phyloP scores from a whole-genome alignment of 2,329 filamentous ascomycete genomes.

The Parastagonospora nodorum region DNA sequence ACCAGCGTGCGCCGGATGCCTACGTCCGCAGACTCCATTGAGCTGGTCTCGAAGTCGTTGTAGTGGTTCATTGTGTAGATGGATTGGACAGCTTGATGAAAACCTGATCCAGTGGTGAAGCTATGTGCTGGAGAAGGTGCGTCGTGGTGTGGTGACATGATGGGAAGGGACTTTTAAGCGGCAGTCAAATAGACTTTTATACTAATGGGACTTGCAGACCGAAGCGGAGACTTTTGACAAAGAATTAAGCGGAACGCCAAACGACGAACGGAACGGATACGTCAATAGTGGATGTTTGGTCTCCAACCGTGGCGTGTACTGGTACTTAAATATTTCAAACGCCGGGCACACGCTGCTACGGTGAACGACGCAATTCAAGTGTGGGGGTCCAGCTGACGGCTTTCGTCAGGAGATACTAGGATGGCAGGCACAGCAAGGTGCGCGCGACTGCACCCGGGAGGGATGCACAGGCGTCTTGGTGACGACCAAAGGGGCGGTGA shows the following conservation, averaged over 20 bases:
- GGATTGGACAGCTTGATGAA: constrained; percentile 42
- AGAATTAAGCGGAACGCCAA: constrained; percentile 31
- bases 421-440: constrained; percentile 37
- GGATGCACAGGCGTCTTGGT: constrained; percentile 32
- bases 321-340: constrained; percentile 45
- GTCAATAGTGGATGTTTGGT: constrained; percentile 38
- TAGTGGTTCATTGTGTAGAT: constrained; percentile 42
- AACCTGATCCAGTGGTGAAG: constrained; percentile 34
- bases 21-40: constrained; percentile 41
- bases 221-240: constrained; percentile 39
- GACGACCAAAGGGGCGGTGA: constrained; percentile 44
- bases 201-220: constrained; percentile 26
- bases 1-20: constrained; percentile 42
- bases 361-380: constrained; percentile 25
- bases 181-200: constrained; percentile 30
- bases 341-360: constrained; percentile 24
- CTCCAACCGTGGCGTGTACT: constrained; percentile 35
- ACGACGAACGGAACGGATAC: constrained; percentile 40
- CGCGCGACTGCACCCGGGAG: constrained; percentile 27
- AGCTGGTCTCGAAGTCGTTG: constrained; percentile 47
- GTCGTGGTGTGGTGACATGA: constrained; percentile 49
- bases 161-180: constrained; percentile 15
- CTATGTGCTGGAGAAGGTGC: constrained; percentile 43
- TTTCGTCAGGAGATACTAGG: constrained; percentile 34
- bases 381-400: constrained; percentile 49